A percentile compares a stretch with the other conserved stretches of the same genome.
Conservation (phyloP, 257 asterid species). For the Anisodus tanguticus region DNA sequence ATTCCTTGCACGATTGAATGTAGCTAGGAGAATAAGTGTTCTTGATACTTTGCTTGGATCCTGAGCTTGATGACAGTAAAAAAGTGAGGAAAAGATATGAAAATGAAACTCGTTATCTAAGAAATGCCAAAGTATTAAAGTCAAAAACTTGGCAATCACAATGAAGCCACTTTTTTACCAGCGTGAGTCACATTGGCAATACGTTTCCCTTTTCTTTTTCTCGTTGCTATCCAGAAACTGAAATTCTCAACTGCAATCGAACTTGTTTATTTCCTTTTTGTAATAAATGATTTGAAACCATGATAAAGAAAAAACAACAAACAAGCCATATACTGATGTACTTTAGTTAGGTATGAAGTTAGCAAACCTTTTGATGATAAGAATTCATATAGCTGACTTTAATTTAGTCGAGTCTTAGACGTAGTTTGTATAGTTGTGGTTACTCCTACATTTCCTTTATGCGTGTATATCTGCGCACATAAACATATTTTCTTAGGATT, state of each 20-base stretch:
- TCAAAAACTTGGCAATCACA: background rate
- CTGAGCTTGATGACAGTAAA: background rate
- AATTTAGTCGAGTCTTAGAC: background rate
- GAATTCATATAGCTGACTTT: background rate
- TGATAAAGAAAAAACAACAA: background rate
- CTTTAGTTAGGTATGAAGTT: too few species aligned
- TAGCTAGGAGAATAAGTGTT: background rate
- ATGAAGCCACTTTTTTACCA: background rate
- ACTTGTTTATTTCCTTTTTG: background rate
- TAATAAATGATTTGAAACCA: background rate
- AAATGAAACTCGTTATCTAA: background rate
- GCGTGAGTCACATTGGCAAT: background rate
- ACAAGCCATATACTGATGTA: background rate
- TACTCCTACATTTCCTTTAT: background rate
- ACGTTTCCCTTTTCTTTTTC: background rate
- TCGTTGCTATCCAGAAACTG: background rate
- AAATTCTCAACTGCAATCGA: background rate
- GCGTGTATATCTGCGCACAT: background rate
- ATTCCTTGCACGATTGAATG: background rate
- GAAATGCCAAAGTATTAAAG: background rate
- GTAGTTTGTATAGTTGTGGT: background rate
- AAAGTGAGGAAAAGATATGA: background rate
- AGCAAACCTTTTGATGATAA: background rate
- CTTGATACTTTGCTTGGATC: conserved; percentile 9
- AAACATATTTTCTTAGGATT: background rate